phyloP scores from a whole-genome alignment of 2,329 filamentous ascomycete species.

The Tympanopsis confertula region DNA sequence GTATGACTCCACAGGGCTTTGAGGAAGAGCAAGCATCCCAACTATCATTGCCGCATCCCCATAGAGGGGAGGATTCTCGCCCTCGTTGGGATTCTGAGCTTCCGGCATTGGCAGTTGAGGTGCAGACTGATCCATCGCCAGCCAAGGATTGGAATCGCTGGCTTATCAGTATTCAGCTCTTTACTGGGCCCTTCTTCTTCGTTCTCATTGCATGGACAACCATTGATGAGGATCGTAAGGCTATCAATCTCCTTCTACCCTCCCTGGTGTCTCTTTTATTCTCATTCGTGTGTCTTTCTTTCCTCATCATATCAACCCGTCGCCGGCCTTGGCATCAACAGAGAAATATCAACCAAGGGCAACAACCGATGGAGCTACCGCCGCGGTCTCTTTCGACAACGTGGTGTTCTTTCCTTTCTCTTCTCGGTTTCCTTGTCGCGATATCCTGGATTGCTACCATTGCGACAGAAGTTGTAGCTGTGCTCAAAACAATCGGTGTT shows the following conservation, averaged over 20 bases:
- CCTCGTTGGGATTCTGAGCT: neutral
- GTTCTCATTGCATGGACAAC: conserved; percentile 67
- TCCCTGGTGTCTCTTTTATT: conserved; percentile 53
- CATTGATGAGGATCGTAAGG: conserved; percentile 40
- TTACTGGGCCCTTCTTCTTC: conserved; percentile 77
- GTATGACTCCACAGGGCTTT: neutral
- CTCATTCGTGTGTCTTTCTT: conserved; percentile 54
- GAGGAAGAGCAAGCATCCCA: neutral
- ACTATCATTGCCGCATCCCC: too few species aligned
- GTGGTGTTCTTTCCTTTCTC: conserved; percentile 70
- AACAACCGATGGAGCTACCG: too few species aligned
- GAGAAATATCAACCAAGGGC: too few species aligned
- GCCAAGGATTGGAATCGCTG: conserved; percentile 73
- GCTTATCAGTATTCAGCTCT: conserved; percentile 75
- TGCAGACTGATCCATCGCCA: neutral
- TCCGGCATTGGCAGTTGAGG: too few species aligned
- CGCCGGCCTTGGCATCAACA: too few species aligned
- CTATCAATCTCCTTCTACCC: neutral
- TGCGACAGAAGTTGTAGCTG: conserved; percentile 87
- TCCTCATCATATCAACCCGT: conserved; percentile 56
- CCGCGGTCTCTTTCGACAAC: conserved; percentile 53
- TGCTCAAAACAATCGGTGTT: conserved; percentile 85
- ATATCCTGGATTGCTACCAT: conserved; percentile 96
- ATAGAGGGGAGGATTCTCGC: too few species aligned
- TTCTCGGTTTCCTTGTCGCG: conserved; percentile 79